Percentiles rank a stretch among this genome's conserved stretches.
Evolutionary conservation across 1,284 basidiomycete genomes (phyloP).

Genomic region (Flammula alnicola): DNA sequence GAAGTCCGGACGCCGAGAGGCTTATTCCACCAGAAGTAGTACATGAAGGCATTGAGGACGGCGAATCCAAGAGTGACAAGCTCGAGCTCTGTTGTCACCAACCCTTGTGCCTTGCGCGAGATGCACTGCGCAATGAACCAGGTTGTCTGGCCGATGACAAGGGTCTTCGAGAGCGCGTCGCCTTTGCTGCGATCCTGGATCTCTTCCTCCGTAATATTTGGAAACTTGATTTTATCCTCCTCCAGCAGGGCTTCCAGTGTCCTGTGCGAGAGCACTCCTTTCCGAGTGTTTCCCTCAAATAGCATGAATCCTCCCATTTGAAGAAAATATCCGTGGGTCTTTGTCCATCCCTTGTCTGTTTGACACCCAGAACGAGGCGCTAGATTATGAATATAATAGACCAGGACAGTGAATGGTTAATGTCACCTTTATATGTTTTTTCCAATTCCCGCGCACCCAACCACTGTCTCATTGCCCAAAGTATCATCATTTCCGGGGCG

Average conservation of each 20-base stretch:
- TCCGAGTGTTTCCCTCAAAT: slow-evolving; percentile 17
- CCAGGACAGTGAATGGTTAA: not conserved
- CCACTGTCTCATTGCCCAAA: slow-evolving; percentile 35
- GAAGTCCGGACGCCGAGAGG: too few species aligned
- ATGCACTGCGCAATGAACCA: slow-evolving; percentile 36
- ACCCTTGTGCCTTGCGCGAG: too few species aligned
- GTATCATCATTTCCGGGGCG: slow-evolving; percentile 35
- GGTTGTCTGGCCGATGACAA: slow-evolving; percentile 34
- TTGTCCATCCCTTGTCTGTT: slow-evolving; percentile 36
- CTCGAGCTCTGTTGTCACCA: too few species aligned
- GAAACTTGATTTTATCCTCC: slow-evolving; percentile 43
- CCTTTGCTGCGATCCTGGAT: too few species aligned
- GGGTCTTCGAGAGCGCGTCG: slow-evolving; percentile 34
- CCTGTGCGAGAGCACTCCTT: too few species aligned
- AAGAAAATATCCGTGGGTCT: slow-evolving; percentile 32
- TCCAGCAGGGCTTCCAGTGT: slow-evolving; percentile 33
- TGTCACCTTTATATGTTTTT: slow-evolving; percentile 8
- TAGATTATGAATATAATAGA: too few species aligned
- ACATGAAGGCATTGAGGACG: too few species aligned
- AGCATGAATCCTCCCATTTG: slow-evolving; percentile 38
- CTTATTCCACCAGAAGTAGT: too few species aligned
- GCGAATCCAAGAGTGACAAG: too few species aligned
- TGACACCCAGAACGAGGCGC: too few species aligned
- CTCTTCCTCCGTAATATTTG: too few species aligned
- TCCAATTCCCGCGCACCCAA: slow-evolving; percentile 25